Conservation (phyloP, 345 rosid species). For the Moricandia moricandioides region DNA sequence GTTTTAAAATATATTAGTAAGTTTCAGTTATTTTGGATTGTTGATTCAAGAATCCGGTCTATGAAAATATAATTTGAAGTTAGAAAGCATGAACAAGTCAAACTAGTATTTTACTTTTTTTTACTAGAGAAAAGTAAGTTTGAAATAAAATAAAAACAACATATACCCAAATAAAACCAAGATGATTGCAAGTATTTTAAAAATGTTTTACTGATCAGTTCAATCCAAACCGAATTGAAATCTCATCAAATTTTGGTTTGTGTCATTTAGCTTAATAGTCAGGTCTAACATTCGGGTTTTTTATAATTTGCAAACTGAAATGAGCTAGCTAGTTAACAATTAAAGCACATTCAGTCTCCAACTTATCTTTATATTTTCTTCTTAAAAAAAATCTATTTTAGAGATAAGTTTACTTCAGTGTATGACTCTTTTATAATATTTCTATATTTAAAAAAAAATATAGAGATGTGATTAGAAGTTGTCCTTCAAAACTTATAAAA, state of each 20-base stretch:
- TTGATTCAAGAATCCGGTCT: not conserved
- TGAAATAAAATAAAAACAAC: too few species aligned
- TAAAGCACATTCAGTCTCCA: not conserved
- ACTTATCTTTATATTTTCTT: too few species aligned
- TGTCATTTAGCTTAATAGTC: not conserved
- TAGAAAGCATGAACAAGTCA: not conserved
- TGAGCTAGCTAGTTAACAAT: not conserved
- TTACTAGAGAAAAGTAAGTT: too few species aligned
- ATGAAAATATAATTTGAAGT: not conserved
- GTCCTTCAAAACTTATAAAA: not conserved
- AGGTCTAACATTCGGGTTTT: not conserved
- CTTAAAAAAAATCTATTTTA: too few species aligned
- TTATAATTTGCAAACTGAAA: too few species aligned
- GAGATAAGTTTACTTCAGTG: too few species aligned
- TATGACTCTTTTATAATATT: too few species aligned
- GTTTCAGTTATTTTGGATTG: not conserved
- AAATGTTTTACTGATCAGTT: not conserved
- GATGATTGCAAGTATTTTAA: not conserved
- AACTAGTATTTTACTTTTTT: too few species aligned
- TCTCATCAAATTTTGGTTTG: not conserved
- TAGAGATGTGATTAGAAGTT: too few species aligned
- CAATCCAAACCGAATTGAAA: not conserved
- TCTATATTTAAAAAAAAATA: too few species aligned
- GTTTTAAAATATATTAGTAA: not conserved
- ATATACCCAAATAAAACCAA: not conserved